Evolutionary conservation across 768 basidiomycete species (phyloP).

Genomic region (Coprinopsis sp.): DNA sequence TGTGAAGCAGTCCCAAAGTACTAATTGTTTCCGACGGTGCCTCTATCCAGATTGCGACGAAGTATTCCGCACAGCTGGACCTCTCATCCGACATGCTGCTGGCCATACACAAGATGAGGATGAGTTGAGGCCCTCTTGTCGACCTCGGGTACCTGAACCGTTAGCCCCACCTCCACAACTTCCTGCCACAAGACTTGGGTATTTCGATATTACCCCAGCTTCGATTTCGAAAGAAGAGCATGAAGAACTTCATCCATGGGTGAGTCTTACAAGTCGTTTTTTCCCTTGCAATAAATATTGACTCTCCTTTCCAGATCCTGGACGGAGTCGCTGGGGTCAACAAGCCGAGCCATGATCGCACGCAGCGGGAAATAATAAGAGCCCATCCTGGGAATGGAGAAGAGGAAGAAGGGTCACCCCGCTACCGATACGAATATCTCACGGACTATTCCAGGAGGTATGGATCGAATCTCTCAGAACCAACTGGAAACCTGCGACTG

Average conservation of each 20-base stretch:
- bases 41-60: constrained; percentile 46
- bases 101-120: constrained; percentile 27
- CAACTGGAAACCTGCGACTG: constrained; percentile 33
- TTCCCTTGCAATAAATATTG: no score
- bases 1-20: no score
- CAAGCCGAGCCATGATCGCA: constrained; percentile 6
- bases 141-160: constrained; percentile 26
- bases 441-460: constrained; percentile 36
- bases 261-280: no score
- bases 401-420: constrained; percentile 15
- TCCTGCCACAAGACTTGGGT: constrained; percentile 45
- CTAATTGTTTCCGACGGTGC: constrained; percentile 3
- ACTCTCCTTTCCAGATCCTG: no score
- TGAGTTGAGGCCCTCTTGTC: constrained; percentile 29
- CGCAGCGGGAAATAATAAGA: constrained; percentile 14
- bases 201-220: constrained; percentile 42
- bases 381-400: constrained; percentile 11
- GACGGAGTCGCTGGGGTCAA: no score
- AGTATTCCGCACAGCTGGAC: constrained; percentile 39
- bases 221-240: constrained; percentile 59
- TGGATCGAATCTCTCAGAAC: constrained; percentile 33
- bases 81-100: constrained; percentile 43
- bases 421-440: constrained; percentile 52
- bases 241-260: constrained; percentile 48
- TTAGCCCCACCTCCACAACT: constrained; percentile 29